Percentiles rank a stretch among this genome's conserved stretches.
phyloP scores from a whole-genome alignment of 345 rosid genomes.

The Gossypium mustelinum region DNA sequence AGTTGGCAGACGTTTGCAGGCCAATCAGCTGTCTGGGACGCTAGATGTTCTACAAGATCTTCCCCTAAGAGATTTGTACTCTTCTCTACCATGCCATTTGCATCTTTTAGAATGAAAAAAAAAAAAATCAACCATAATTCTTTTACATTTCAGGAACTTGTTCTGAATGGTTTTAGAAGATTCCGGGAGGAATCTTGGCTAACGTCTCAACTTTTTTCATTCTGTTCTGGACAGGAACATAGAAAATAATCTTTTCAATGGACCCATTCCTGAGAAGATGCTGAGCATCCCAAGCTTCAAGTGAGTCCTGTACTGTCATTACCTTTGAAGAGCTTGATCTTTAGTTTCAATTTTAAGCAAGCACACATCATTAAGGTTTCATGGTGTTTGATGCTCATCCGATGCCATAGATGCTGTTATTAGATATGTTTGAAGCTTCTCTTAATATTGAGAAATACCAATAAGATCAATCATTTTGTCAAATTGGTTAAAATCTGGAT shows the following conservation, averaged over 20 bases:
- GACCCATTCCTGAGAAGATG: constrained; percentile 81
- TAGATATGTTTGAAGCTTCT: not conserved
- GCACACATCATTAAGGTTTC: not conserved
- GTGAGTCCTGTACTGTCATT: constrained; percentile 33
- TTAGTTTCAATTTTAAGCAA: constrained; percentile 1
- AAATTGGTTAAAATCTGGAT: constrained; percentile 2
- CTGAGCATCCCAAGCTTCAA: constrained; percentile 62
- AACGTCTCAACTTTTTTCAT: not conserved
- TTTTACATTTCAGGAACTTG: not conserved
- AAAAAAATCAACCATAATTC: not conserved
- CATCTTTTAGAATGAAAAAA: constrained; percentile 10
- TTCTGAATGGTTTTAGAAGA: not conserved
- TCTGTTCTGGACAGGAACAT: constrained; percentile 55
- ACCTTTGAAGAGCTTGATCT: constrained; percentile 1
- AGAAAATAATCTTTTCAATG: constrained; percentile 81
- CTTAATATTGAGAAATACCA: not conserved
- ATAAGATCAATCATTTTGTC: not conserved
- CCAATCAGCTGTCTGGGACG: constrained; percentile 81
- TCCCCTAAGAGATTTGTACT: constrained; percentile 77
- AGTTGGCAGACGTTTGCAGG: constrained; percentile 76
- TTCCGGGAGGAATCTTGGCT: constrained; percentile 4
- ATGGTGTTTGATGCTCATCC: not conserved
- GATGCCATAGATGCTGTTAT: not conserved
- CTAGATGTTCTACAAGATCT: constrained; percentile 82
- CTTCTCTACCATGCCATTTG: constrained; percentile 29